Evolutionary conservation across 2,329 filamentous ascomycete genomes (phyloP), one percentile per base, ranked within the genome.

Genomic region (Sporothrix pseudoabietina): DNA sequence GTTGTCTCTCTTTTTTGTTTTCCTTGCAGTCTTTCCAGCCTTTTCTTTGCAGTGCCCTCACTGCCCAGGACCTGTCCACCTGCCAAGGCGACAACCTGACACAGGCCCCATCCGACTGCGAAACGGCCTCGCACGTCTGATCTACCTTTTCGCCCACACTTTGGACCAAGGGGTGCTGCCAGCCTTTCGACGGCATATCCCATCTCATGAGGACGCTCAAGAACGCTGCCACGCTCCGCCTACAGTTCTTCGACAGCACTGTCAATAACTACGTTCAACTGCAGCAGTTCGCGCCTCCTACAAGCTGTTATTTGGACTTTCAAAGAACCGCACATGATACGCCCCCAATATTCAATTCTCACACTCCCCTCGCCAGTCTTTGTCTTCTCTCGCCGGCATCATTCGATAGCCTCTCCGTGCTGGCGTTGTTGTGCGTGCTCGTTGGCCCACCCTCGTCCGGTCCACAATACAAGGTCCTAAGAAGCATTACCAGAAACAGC

Each of bases 121-220:
- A 86, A 85, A 86, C 84, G 77, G 74, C 77, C 79, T 83, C 81
- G 79, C 81, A 81, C 82, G 84, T 85, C 82, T 85, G 77, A 77
- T 78, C 77, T 71, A 19, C 75, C 44, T 47, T 55, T 7, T 63
- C 32, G 54, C 52, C 63, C 70, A 61, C 54, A 69, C 35, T 54
- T 70, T 52, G 26, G 26, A 19, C n/a, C 65, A 44, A n/a, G 61
- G 61, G 61, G n/a, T 14, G 9, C 44, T 22, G 52, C 39, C 19
- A 10, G 12, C 30, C 39, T 41, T 70, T 55, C 16, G 57, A 41
- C 72, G 22, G 57, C n/a, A 32, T 35, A 68, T 52, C 41, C 63
- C 63, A 49, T 66, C 71, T 65, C 26, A 26, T 30, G 39, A 65
- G n/a, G 44, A 30, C 19, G 14, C 22, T 35, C 16, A 19, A 63